Percentiles rank a stretch among this genome's conserved stretches.
These are phyloP conservation scores for Syzygium aromaticum DNA, from an alignment of 345 rosid genomes.

Conservation along the genomic window DNA sequence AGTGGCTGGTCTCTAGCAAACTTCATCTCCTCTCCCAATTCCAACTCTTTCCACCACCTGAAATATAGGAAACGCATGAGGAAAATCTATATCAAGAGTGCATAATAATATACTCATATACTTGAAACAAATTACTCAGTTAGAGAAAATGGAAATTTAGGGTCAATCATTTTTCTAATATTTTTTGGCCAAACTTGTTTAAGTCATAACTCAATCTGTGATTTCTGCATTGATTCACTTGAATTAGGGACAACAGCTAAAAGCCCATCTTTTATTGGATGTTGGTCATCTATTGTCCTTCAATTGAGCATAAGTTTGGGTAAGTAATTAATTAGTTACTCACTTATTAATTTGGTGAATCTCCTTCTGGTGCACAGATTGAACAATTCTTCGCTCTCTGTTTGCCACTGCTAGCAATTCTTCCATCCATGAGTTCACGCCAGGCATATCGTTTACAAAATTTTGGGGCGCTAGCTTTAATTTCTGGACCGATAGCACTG, in stretches of 20 bases:
- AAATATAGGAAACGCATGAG: not conserved
- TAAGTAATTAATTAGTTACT: not conserved
- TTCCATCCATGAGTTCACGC: too few relatives aligned
- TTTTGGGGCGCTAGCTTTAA: too few relatives aligned
- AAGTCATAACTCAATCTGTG: not conserved
- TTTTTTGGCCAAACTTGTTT: too few relatives aligned
- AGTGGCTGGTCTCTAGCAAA: conserved; percentile 36
- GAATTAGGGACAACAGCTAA: not conserved
- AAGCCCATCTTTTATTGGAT: not conserved
- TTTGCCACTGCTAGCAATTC: too few relatives aligned
- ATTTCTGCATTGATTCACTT: not conserved
- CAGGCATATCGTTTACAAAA: too few relatives aligned
- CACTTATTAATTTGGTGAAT: not conserved
- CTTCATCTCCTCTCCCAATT: conserved; percentile 25
- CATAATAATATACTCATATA: not conserved
- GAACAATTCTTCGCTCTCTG: too few relatives aligned
- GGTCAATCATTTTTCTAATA: not conserved
- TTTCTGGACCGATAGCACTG: too few relatives aligned
- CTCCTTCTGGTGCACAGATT: not conserved
- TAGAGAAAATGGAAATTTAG: not conserved
- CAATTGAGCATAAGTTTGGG: not conserved
- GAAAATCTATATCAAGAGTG: too few relatives aligned
- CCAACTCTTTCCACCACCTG: conserved; percentile 59
- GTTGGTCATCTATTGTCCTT: not conserved
- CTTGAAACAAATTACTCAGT: not conserved